phyloP scores from a whole-genome alignment of 2,329 filamentous ascomycete genomes.

The Cladophialophora chaetospira region DNA sequence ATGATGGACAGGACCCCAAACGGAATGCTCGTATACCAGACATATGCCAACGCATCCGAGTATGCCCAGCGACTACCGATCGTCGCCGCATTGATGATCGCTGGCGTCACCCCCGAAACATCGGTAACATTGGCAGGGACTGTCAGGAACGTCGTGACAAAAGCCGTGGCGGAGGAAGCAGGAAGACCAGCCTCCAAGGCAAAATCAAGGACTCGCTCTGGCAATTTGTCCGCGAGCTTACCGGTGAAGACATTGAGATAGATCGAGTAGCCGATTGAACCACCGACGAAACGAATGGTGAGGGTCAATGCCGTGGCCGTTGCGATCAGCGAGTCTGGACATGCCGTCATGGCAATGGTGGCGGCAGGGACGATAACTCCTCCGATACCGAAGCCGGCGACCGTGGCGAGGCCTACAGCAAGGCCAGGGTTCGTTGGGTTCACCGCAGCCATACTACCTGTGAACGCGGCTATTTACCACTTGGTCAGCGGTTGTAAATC shows the following conservation, averaged over 20 bases:
- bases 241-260: slow-evolving; percentile 55
- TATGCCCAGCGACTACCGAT: slow-evolving; percentile 24
- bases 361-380: slow-evolving; percentile 68
- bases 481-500: slow-evolving; percentile 37
- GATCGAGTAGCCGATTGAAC: slow-evolving; percentile 63
- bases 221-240: slow-evolving; percentile 44
- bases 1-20: slow-evolving; percentile 24
- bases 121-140: slow-evolving; percentile 7
- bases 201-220: slow-evolving; percentile 11
- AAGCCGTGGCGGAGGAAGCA: neutral
- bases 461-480: slow-evolving; percentile 45
- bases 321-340: slow-evolving; percentile 68
- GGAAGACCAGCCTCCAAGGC: slow-evolving; percentile 19
- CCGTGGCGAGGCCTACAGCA: slow-evolving; percentile 60
- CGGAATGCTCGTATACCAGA: slow-evolving; percentile 23
- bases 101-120: slow-evolving; percentile 16
- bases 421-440: slow-evolving; percentile 35
- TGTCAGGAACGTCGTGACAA: slow-evolving; percentile 19
- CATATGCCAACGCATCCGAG: slow-evolving; percentile 15
- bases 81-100: slow-evolving; percentile 16
- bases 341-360: slow-evolving; percentile 69
- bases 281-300: slow-evolving; percentile 68
- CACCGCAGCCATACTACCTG: slow-evolving; percentile 14
- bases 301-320: slow-evolving; percentile 69
- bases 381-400: slow-evolving; percentile 66